These are phyloP conservation scores for Terfezia boudieri DNA, from an alignment of 495 filamentous ascomycete species.

Conservation along the genomic window DNA sequence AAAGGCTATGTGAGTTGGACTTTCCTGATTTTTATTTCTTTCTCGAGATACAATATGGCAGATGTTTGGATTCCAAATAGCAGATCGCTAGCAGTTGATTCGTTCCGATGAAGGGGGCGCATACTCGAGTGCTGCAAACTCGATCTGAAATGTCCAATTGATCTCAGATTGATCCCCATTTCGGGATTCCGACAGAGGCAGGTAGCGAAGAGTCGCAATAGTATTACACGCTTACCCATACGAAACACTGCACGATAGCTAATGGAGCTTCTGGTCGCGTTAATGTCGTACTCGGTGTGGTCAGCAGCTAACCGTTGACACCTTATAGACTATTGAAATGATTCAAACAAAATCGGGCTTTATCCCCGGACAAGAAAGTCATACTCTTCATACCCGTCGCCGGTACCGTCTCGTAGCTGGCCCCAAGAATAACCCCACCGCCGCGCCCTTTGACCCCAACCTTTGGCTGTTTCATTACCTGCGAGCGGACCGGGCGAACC, in stretches of 20 bases:
- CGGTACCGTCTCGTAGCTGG: slow-evolving; percentile 59
- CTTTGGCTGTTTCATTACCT: slow-evolving; percentile 92
- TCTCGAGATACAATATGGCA: too few species aligned
- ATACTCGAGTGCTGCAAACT: too few species aligned
- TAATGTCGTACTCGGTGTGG: neutral
- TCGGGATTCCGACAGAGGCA: too few species aligned
- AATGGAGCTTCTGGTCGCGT: neutral
- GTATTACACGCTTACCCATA: too few species aligned
- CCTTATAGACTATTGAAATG: slow-evolving; percentile 48
- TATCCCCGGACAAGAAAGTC: slow-evolving; percentile 48
- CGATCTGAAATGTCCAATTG: too few species aligned
- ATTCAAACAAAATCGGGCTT: slow-evolving; percentile 55
- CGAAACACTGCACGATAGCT: too few species aligned
- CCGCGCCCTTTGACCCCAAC: slow-evolving; percentile 47
- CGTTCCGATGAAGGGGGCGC: too few species aligned
- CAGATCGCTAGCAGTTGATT: too few species aligned
- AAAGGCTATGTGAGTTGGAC: slow-evolving; percentile 1
- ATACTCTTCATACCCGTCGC: slow-evolving; percentile 36
- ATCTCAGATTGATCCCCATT: too few species aligned
- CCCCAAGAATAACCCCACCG: slow-evolving; percentile 34
- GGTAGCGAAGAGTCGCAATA: too few species aligned
- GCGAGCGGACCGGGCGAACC: slow-evolving; percentile 44
- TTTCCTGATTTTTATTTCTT: neutral
- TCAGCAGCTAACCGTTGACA: neutral
- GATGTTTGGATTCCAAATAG: too few species aligned